Evolutionary conservation across 2,329 filamentous ascomycete species (phyloP).

Genomic region (Aureobasidium vineae): DNA sequence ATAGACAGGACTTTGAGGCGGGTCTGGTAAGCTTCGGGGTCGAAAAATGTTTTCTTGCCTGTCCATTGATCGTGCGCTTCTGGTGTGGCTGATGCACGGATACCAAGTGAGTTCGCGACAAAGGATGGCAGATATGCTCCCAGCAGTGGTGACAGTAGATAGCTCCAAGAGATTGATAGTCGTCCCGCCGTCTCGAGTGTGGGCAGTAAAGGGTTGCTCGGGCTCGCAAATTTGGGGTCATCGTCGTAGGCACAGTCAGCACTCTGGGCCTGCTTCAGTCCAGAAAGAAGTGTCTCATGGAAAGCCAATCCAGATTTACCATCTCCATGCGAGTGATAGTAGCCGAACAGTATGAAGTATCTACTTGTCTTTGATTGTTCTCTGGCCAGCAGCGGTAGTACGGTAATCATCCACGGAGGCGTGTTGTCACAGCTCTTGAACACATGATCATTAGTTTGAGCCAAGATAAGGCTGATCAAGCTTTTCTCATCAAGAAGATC

Average conservation of each 20-base stretch:
- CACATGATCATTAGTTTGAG: conserved; percentile 2
- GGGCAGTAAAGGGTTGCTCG: conserved; percentile 34
- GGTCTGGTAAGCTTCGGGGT: conserved; percentile 35
- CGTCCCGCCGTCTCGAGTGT: conserved; percentile 43
- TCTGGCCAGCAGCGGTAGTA: conserved; percentile 35
- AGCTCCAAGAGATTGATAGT: conserved; percentile 48
- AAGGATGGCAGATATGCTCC: conserved; percentile 42
- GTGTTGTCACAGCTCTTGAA: conserved; percentile 33
- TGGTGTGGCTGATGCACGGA: conserved; percentile 36
- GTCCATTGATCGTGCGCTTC: conserved; percentile 39
- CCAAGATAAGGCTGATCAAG: conserved; percentile 14
- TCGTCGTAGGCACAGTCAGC: background rate
- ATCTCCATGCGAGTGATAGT: conserved; percentile 48
- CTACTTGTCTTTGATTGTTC: conserved; percentile 24
- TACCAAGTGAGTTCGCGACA: conserved; percentile 37
- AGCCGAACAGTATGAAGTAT: conserved; percentile 44
- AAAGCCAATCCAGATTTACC: conserved; percentile 47
- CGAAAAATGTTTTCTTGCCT: conserved; percentile 35
- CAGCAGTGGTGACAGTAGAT: conserved; percentile 44
- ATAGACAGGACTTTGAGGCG: conserved; percentile 40
- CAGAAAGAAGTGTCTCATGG: conserved; percentile 44
- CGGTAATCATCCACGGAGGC: conserved; percentile 48
- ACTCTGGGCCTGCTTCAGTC: conserved; percentile 26
- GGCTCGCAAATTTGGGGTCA: conserved; percentile 26
- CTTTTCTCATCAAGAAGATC: background rate